Base-by-base conservation (phyloP, 2,329 filamentous ascomycete genomes). In the Trichoderma simmonsii region DNA sequence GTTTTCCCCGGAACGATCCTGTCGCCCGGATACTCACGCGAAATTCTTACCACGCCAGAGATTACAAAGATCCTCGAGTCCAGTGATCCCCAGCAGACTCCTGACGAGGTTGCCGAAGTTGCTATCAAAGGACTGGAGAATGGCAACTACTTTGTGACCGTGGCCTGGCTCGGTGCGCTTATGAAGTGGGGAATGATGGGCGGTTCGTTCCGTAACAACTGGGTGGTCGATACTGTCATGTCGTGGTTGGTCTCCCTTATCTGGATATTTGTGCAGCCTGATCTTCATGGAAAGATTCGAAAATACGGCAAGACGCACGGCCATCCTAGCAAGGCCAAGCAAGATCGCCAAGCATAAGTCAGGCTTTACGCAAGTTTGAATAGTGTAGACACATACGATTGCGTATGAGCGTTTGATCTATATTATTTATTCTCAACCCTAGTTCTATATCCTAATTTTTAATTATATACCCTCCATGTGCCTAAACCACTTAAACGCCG, bases 1-100 rank as follows among this genome's bases (percentile, higher is more conserved):
- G 89, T 98, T 14, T 93, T 91, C 77, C 96, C 96, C 0, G 95
- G 92, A 68, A 93, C 92, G 3, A 98, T 99, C 74, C 85, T 90
- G 15, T 91, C 88, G 6, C 91, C 93, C 0, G 94, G 95, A 0
- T 87, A 91, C 66, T 91, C 91, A 73, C 85, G 88, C 21, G 95
- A 98, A 83, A 91, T 97, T 77, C 81, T 84, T 76, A 88, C 88
- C 32, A 98, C 98, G 82, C 95, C 95, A 8, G 89, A 87, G 6
- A 86, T 98, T 64, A 97, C 95, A 3, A 87, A 90, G 75, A 86
- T 91, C 67, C 83, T 98, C 60, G 96, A 98, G 82, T 90, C 93
- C 75, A 87, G 88, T n/a, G 96, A 99, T 79, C 91, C 91, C 15
- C 86, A 90, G 61, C 92, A 97, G 81, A 91, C 88, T 0, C 92